Evolutionary conservation across 2,329 filamentous ascomycete genomes (phyloP).

Genomic region (Trichoderma arundinaceum): DNA sequence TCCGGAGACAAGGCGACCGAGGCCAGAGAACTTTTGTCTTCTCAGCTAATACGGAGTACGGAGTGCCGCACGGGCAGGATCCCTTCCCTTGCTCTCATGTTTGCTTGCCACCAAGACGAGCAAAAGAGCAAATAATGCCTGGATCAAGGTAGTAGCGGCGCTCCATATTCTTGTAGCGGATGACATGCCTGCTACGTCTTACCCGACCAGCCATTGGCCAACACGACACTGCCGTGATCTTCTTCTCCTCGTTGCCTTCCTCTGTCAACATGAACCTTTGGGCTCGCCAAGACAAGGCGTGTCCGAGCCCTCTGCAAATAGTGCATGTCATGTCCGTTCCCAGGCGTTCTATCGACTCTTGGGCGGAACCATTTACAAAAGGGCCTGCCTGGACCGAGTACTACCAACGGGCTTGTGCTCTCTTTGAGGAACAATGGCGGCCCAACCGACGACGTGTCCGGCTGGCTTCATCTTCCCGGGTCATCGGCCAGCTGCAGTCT

Average conservation of each 20-base stretch:
- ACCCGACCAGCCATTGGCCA: background rate
- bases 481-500: background rate
- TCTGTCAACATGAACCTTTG: background rate
- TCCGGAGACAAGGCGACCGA: background rate
- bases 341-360: background rate
- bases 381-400: background rate
- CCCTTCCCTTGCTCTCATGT: background rate
- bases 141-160: background rate
- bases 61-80: background rate
- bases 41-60: background rate
- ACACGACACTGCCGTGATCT: background rate
- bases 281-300: background rate
- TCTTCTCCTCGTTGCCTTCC: background rate
- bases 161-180: too few species aligned
- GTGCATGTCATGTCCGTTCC: background rate
- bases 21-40: slow-evolving; percentile 11
- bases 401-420: background rate
- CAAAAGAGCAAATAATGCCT: background rate
- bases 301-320: background rate
- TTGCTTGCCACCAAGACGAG: background rate
- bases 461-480: background rate
- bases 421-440: background rate
- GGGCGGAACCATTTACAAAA: slow-evolving; percentile 16
- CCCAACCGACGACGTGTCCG: background rate
- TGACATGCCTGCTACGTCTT: too few species aligned